A percentile compares a stretch with the other conserved stretches of the same genome.
Conservation (phyloP, 169 alveolate species). For the Cryptosporidium baileyi region DNA sequence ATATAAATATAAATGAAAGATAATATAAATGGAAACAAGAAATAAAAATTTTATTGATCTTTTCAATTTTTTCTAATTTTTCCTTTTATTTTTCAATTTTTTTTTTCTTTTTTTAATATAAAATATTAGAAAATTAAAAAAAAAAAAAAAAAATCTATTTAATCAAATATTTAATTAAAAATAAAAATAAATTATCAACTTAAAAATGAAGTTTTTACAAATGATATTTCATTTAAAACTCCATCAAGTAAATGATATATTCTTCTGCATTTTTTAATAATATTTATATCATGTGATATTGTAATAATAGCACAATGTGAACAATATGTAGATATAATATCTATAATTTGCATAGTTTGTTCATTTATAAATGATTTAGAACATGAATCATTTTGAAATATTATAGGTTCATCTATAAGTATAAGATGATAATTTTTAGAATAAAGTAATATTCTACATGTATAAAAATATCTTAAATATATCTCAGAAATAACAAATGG, state of each 20-base stretch:
- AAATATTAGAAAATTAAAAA: too few species aligned
- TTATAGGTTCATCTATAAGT: conserved; percentile 37
- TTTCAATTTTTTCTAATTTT: too few species aligned
- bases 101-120: too few species aligned
- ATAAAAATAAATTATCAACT: not conserved
- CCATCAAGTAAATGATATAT: conserved; percentile 26
- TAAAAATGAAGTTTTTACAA: not conserved
- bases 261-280: conserved; percentile 37
- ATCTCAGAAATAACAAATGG: conserved; percentile 31
- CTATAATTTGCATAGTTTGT: conserved; percentile 36
- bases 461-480: conserved; percentile 12
- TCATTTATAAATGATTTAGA: conserved; percentile 18
- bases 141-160: too few species aligned
- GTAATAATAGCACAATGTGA: conserved; percentile 60
- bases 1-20: too few species aligned
- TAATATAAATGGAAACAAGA: too few species aligned
- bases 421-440: conserved; percentile 37
- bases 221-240: conserved; percentile 32
- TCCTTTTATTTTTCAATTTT: too few species aligned
- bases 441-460: conserved; percentile 45
- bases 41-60: too few species aligned
- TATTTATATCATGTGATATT: conserved; percentile 40
- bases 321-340: conserved; percentile 49
- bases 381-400: conserved; percentile 19
- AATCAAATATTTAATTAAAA: too few species aligned